phyloP scores from a whole-genome alignment of 1,139 yeast genomes.

The Pichia kudriavzevii region DNA sequence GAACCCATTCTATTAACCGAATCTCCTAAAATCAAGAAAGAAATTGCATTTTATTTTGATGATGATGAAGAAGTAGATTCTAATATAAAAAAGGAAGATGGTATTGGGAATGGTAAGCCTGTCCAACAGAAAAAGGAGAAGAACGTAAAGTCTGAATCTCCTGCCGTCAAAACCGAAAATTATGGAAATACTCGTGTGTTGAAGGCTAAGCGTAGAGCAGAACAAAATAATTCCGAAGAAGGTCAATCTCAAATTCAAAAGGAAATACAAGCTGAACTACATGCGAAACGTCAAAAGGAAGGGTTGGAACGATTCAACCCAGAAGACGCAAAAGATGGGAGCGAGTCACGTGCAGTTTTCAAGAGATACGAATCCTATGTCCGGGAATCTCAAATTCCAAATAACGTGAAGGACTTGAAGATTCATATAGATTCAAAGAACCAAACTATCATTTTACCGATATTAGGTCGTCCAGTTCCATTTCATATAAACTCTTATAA shows the following conservation, averaged over 20 bases:
- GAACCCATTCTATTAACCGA: slow-evolving; percentile 65
- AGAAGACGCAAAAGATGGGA: slow-evolving; percentile 61
- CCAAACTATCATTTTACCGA: slow-evolving; percentile 85
- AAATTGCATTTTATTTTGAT: slow-evolving; percentile 78
- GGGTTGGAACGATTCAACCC: slow-evolving; percentile 74
- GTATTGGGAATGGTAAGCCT: slow-evolving; percentile 2
- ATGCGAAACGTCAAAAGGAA: slow-evolving; percentile 77
- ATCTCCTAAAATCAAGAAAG: slow-evolving; percentile 64
- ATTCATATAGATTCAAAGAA: slow-evolving; percentile 82
- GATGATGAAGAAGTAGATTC: slow-evolving; percentile 41
- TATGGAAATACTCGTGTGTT: slow-evolving; percentile 48
- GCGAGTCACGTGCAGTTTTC: slow-evolving; percentile 67
- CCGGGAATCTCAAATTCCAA: slow-evolving; percentile 86
- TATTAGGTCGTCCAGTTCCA: slow-evolving; percentile 95
- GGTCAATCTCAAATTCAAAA: slow-evolving; percentile 77
- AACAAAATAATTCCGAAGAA: slow-evolving; percentile 65
- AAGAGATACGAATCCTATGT: slow-evolving; percentile 91
- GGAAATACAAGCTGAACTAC: slow-evolving; percentile 75
- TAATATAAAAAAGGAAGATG: slow-evolving; percentile 6
- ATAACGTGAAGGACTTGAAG: slow-evolving; percentile 71
- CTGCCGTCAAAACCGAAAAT: slow-evolving; percentile 30
- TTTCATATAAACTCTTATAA: slow-evolving; percentile 92
- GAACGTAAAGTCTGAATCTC: slow-evolving; percentile 11
- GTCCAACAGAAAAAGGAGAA: too few relatives aligned
- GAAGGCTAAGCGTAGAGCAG: slow-evolving; percentile 76